Evolutionary conservation across 2,329 filamentous ascomycete species (phyloP), one percentile per base, ranked within the genome.

Genomic region (Trichoderma sp.): DNA sequence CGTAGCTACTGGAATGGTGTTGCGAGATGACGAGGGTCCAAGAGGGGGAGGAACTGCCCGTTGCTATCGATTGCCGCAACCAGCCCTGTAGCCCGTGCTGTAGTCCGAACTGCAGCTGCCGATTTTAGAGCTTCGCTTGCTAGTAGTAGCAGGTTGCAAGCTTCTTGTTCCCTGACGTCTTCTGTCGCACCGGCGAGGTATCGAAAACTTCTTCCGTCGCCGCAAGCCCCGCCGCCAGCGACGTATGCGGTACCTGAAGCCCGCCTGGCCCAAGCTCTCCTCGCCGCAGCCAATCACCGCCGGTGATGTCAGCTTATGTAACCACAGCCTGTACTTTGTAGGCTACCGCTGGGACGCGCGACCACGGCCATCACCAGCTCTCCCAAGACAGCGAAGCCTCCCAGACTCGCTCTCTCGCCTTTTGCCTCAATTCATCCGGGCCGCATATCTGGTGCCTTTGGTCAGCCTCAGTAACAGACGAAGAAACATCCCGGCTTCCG

Each of bases 311-410:
- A 54, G 60, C 71, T 78, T 78, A 78, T 68, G 71, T 78, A 78
- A 76, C 27, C 5, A 29, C 39, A 29, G 27, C 65, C 39, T 29
- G 50, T 39, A 53, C 22, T 50, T 57, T 39, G 73, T 74, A 79
- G 78, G 78, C 78, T 79, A 70, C 78, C 74, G 75, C 71, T 72
- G 74, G 67, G 75, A 77, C 77, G 76, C 77, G 76, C 76, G 75
- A 77, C 71, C 72, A 70, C 69, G 71, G 48, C 68, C 68, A 54
- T 68, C 45, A 66, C 68, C 70, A 67, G 39, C 68, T 70, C 60
- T 59, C 71, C 54, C 59, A 60, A 66, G 68, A 42, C 37, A 60
- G 42, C 64, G 37, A 52, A 39, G 37, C 34, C 35, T 54, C 56
- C 22, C 50, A 37, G 13, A n/a, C 25, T 50, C 37, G 32, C 17